Evolutionary conservation across 75 land plant species (phyloP).

Genomic region (Azolla pinnata): DNA sequence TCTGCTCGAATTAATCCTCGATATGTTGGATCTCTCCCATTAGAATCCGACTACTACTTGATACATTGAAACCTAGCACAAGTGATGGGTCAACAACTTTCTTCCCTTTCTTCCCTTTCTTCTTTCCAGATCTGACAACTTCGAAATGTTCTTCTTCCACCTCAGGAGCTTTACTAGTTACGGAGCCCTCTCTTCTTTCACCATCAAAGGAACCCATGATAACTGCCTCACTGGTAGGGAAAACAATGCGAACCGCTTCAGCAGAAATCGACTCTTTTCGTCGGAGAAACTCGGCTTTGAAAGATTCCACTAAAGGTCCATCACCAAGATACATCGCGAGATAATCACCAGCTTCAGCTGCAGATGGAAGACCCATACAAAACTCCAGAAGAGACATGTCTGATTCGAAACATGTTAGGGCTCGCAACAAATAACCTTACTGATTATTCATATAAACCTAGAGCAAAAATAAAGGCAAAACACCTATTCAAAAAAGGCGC

Average conservation of each 20-base stretch:
- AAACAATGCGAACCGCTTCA: constrained; percentile 2
- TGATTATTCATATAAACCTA: background rate
- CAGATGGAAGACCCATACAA: constrained; percentile 23
- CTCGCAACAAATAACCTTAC: background rate
- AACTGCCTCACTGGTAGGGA: constrained; percentile 17
- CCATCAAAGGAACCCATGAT: constrained; percentile 6
- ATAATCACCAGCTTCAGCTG: constrained; percentile 22
- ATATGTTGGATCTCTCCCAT: constrained; percentile 17
- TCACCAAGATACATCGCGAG: constrained; percentile 18
- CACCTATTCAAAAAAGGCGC: background rate
- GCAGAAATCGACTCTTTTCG: constrained; percentile 15
- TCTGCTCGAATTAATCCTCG: constrained; percentile 8
- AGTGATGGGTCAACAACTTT: constrained; percentile 16
- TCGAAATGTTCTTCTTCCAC: background rate
- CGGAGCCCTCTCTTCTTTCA: background rate
- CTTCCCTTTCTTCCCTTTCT: constrained; percentile 8
- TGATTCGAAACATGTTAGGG: constrained; percentile 1
- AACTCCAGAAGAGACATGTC: constrained; percentile 25
- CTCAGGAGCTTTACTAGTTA: background rate
- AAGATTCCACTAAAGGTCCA: constrained; percentile 14
- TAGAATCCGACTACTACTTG: constrained; percentile 12
- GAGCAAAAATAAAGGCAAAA: background rate
- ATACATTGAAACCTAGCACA: constrained; percentile 12
- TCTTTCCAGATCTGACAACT: background rate
- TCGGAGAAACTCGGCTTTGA: constrained; percentile 24